Evolutionary conservation across 2,329 filamentous ascomycete genomes (phyloP).

Genomic region (Beauveria medogensis): DNA sequence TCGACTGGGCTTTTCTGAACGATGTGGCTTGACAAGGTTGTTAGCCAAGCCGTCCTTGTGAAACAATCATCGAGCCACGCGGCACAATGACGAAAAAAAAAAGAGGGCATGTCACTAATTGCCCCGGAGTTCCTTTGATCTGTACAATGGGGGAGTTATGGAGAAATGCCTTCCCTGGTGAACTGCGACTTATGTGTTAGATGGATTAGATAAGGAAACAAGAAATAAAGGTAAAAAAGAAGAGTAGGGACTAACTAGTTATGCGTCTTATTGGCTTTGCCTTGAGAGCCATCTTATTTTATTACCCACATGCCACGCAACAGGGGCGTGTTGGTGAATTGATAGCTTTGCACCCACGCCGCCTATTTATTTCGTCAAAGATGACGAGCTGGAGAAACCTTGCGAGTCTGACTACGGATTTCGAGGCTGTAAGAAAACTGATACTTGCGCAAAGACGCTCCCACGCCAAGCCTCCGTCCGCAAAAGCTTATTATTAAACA

Average conservation of each 20-base stretch:
- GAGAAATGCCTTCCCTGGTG: no score
- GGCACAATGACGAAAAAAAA: background rate
- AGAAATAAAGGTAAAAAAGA: background rate
- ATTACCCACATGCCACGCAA: constrained; percentile 5
- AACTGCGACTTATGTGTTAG: background rate
- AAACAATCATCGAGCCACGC: background rate
- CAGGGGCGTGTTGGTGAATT: background rate
- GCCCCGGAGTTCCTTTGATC: background rate
- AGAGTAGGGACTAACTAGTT: background rate
- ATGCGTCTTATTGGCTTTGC: background rate
- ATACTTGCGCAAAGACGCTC: background rate
- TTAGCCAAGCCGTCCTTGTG: background rate
- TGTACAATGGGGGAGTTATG: no score
- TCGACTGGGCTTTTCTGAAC: background rate
- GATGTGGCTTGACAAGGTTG: constrained; percentile 8
- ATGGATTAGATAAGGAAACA: background rate
- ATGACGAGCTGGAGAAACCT: background rate
- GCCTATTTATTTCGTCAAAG: background rate
- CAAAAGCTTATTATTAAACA: background rate
- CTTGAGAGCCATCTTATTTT: background rate
- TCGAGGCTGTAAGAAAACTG: background rate
- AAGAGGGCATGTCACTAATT: background rate
- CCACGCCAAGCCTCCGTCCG: background rate
- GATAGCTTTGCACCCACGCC: background rate
- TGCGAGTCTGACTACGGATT: background rate